Base-by-base conservation (phyloP, 2,329 filamentous ascomycete genomes). In the Aureobasidium uvarum region DNA sequence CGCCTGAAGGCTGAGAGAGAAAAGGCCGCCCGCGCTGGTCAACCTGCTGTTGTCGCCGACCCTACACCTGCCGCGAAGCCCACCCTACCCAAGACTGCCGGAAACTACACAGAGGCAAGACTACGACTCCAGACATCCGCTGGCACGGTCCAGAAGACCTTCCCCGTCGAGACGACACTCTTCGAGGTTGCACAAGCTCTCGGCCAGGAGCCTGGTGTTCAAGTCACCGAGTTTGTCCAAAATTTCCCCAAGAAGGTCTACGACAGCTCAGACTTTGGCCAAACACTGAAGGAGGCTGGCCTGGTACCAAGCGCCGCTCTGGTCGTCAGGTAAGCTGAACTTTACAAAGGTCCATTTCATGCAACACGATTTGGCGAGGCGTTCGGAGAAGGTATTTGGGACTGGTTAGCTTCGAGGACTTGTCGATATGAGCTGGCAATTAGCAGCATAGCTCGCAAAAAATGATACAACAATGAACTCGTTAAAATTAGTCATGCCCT, bases 221-320 rank as follows among this genome's bases (percentile, higher is more conserved):
- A 86, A 2, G 89, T 96, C 16, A 84, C 81, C 28, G 92, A 86
- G 71, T 97, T 99, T 75, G 86, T 89, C 1, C 90, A 89, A 71
- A 97, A 88, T 23, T 98, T 96, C 72, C 95, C 95, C 0, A 87
- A 86, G 73, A 96, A 97, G 81, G 85, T 86, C 0, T 98, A 89
- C 69, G 79, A 84, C 68, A 73, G 23, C 76, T 82, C 68, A 70
- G 95, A 96, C 75, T 92, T 97, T 73, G 91, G 91, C 41, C 89
- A 95, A 83, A 95, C 93, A 5, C 78, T 99, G 65, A 96, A 96
- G 79, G 95, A 99, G 78, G 90, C 94, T 18, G 94, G 93, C 0
- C 79, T 97, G 67, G 88, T 94, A 3, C 95, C 95, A 6, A 96
- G 91, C 68, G 92, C 93, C n/a, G 93, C 91, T 54, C 80, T 99